These are phyloP conservation scores for Colletotrichum australisinense DNA, from an alignment of 2,329 filamentous ascomycete genomes.

Conservation along the genomic window DNA sequence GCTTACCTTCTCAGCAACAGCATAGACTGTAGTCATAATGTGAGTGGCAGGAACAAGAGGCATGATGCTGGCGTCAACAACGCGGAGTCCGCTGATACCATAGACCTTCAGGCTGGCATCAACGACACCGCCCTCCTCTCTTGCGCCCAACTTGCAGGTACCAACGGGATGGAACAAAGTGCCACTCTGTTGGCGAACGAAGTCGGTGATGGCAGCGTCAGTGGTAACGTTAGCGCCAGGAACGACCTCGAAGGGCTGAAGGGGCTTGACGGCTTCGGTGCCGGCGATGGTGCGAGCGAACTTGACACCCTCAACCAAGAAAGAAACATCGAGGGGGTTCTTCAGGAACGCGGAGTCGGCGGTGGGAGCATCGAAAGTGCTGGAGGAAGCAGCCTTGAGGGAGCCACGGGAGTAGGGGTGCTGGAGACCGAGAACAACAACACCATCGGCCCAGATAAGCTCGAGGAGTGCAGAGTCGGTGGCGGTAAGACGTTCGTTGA, in stretches of 20 bases:
- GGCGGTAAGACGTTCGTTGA: constrained; percentile 44
- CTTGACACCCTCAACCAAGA: constrained; percentile 44
- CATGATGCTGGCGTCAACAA: constrained; percentile 46
- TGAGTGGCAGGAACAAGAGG: constrained; percentile 44
- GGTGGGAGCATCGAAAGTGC: constrained; percentile 47
- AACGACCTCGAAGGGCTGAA: constrained; percentile 29
- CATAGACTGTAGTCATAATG: constrained; percentile 49
- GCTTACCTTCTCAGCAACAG: constrained; percentile 46
- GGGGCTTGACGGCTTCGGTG: constrained; percentile 13
- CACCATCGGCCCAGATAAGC: constrained; percentile 47
- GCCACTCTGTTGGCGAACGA: constrained; percentile 19
- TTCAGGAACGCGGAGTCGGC: constrained; percentile 52
- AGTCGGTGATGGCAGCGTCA: constrained; percentile 24
- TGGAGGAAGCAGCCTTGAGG: constrained; percentile 48
- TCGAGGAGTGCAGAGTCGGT: constrained; percentile 42
- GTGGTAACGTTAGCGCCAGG: constrained; percentile 29
- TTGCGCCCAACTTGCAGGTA: constrained; percentile 48
- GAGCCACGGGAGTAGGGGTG: constrained; percentile 54
- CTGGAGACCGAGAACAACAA: constrained; percentile 45
- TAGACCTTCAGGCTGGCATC: constrained; percentile 44
- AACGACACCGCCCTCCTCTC: constrained; percentile 45
- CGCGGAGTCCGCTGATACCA: constrained; percentile 42
- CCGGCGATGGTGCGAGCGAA: constrained; percentile 47
- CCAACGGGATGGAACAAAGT: constrained; percentile 50
- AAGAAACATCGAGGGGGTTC: constrained; percentile 50